A percentile compares a stretch with the other conserved stretches of the same genome.
phyloP scores from a whole-genome alignment of 2,329 filamentous ascomycete species.

The Clonostachys rhizophaga region DNA sequence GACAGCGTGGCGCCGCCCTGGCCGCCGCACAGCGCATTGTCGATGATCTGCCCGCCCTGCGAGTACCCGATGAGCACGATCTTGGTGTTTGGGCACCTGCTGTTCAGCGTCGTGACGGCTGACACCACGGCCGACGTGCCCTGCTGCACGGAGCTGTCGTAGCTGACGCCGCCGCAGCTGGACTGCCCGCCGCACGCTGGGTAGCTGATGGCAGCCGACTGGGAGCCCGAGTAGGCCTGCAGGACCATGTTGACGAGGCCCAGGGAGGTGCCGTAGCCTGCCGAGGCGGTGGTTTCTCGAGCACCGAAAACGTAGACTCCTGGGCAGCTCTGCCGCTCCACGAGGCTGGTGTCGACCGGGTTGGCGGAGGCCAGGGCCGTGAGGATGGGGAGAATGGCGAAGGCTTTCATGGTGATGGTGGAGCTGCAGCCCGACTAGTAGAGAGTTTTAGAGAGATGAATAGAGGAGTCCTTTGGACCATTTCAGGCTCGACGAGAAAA shows the following conservation, averaged over 20 bases:
- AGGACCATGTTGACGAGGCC: slow-evolving; percentile 45
- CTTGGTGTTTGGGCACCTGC: slow-evolving; percentile 50
- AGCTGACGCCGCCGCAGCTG: slow-evolving; percentile 53
- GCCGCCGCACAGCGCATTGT: slow-evolving; percentile 59
- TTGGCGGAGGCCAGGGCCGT: background rate
- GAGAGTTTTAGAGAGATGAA: no score
- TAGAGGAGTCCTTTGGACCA: no score
- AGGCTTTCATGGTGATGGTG: background rate
- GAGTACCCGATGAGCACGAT: slow-evolving; percentile 60
- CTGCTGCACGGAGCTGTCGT: slow-evolving; percentile 51
- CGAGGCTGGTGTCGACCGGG: background rate
- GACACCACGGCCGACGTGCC: slow-evolving; percentile 54
- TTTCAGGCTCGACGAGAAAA: no score
- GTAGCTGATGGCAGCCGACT: slow-evolving; percentile 50
- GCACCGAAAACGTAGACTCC: slow-evolving; percentile 39
- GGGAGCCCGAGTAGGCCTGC: slow-evolving; percentile 41
- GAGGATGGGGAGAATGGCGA: background rate
- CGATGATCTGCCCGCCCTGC: slow-evolving; percentile 59
- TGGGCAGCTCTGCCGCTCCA: slow-evolving; percentile 19
- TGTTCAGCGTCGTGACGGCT: slow-evolving; percentile 43
- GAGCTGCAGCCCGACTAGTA: no score
- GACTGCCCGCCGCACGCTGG: slow-evolving; percentile 59
- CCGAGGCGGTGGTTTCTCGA: slow-evolving; percentile 40
- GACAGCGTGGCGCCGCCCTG: slow-evolving; percentile 11
- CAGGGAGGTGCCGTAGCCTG: slow-evolving; percentile 46